Conservation (phyloP, 768 basidiomycete species). For the Pleurotus tuber-regium region DNA sequence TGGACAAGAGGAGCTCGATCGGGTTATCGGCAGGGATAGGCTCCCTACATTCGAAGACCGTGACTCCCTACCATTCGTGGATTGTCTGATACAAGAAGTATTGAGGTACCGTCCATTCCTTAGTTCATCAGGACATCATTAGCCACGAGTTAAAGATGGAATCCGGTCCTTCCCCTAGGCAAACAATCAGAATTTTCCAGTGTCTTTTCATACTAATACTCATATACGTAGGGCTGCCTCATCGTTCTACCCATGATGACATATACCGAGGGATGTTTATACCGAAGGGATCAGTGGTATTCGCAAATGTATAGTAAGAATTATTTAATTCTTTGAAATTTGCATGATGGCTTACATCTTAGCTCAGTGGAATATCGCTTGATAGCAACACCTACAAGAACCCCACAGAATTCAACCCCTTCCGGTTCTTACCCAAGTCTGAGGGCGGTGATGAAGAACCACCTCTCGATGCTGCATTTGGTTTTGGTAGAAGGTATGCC, state of each 20-base stretch:
- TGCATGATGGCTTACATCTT: background rate
- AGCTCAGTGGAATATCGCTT: slow-evolving; percentile 42
- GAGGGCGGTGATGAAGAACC: background rate
- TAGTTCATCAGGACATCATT: background rate
- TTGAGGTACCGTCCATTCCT: slow-evolving; percentile 13
- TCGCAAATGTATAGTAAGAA: slow-evolving; percentile 31
- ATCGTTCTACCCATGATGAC: slow-evolving; percentile 29
- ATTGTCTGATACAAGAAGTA: slow-evolving; percentile 19
- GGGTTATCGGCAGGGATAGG: slow-evolving; percentile 13
- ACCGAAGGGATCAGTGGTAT: slow-evolving; percentile 31
- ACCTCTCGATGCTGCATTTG: background rate
- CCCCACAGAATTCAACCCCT: background rate
- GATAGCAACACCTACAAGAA: slow-evolving; percentile 23
- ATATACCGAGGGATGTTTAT: slow-evolving; percentile 31
- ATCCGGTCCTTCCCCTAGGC: slow-evolving; percentile 16
- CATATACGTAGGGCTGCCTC: slow-evolving; percentile 24
- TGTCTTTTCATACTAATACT: background rate
- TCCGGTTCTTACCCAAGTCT: slow-evolving; percentile 4
- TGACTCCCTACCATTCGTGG: slow-evolving; percentile 14
- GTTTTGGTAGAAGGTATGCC: slow-evolving; percentile 6
- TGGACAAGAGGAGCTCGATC: slow-evolving; percentile 16
- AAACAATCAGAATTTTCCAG: background rate
- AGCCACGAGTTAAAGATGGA: slow-evolving; percentile 10
- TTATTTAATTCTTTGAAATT: background rate
- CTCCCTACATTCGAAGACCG: slow-evolving; percentile 17